A percentile compares a stretch with the other conserved stretches of the same genome.
phyloP scores from a whole-genome alignment of 768 basidiomycete species.

The Cyathus striatus region DNA sequence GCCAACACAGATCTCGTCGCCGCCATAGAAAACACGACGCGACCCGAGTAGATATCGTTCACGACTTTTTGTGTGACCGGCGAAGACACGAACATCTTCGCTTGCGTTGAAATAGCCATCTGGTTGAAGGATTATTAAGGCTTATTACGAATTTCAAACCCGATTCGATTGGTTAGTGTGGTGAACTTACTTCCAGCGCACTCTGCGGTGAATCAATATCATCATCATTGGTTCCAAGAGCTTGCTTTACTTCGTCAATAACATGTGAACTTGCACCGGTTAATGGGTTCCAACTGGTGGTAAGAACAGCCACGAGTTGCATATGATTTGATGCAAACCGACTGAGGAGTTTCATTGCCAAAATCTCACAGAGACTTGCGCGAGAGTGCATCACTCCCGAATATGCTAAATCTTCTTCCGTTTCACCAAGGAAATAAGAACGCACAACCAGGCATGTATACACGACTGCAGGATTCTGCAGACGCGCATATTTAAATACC shows the following conservation, averaged over 20 bases:
- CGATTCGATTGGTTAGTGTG: too few relatives aligned
- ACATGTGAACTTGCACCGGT: conserved; percentile 67
- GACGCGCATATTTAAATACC: conserved; percentile 71
- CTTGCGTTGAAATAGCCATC: conserved; percentile 85
- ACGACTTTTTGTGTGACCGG: conserved; percentile 85
- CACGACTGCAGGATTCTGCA: conserved; percentile 69
- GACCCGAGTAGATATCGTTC: conserved; percentile 82
- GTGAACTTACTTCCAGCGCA: conserved; percentile 70
- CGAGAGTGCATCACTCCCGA: conserved; percentile 61
- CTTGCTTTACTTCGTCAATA: conserved; percentile 59
- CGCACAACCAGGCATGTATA: conserved; percentile 76
- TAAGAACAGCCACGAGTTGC: conserved; percentile 75
- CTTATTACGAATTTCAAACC: too few relatives aligned
- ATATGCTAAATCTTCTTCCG: conserved; percentile 70
- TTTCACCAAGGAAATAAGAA: conserved; percentile 70
- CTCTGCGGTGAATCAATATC: conserved; percentile 70
- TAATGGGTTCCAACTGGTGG: conserved; percentile 81
- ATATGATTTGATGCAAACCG: conserved; percentile 71
- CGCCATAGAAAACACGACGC: conserved; percentile 59
- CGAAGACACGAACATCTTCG: conserved; percentile 80
- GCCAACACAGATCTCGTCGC: conserved; percentile 73
- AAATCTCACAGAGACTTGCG: conserved; percentile 80
- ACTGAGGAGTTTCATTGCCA: conserved; percentile 83
- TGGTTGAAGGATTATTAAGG: too few relatives aligned
- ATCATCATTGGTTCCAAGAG: conserved; percentile 52